Evolutionary conservation across 2,329 filamentous ascomycete species (phyloP), one percentile per base, ranked within the genome.

Genomic region (Pseudogymnoascus sp.): DNA sequence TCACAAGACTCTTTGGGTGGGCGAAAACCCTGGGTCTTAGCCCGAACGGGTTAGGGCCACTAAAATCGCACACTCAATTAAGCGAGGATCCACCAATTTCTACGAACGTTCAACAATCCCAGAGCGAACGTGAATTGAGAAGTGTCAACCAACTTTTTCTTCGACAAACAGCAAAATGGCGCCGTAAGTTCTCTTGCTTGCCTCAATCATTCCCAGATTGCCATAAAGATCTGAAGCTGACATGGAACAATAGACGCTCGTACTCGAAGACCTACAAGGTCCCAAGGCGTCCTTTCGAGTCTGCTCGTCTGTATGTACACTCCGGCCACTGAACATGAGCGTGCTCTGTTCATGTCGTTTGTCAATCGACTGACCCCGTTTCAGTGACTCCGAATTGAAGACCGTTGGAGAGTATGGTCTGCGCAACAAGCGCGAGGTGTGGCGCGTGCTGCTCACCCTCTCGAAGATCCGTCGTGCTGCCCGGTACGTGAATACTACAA

Each of bases 401-500:
- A 89, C 95, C 82, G 93, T 99, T 77, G 95, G 95, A 83, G 95
- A 99, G 86, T 99, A 96, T 87, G 95, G 95, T 84, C 91, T 99
- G 76, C 91, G 93, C 84, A 99, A 99, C 88, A 99, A 99, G 92
- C 93, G 95, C 86, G 95, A 99, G 87, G 95, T 99, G 79, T 99
- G 95, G 95, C 92, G 95, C 83, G 95, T 99, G 83, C 89, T 91
- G 87, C 89, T 99, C 82, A 97, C 93, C 77, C 89, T 99, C 78
- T 97, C 95, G 85, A 97, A 97, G 89, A 99, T 99, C 77, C 95
- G 95, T 93, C 95, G 95, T 96, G 95, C 95, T 89, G 95, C 95
- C 80, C 95, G 95, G 93, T 97, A 90, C 76, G 87, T 74, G 7
- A 65, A 44, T 36, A 59, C 53, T 12, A 10, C 21, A 12, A 42